Evolutionary conservation across 345 rosid species (phyloP).

Genomic region (Salix dunnii): DNA sequence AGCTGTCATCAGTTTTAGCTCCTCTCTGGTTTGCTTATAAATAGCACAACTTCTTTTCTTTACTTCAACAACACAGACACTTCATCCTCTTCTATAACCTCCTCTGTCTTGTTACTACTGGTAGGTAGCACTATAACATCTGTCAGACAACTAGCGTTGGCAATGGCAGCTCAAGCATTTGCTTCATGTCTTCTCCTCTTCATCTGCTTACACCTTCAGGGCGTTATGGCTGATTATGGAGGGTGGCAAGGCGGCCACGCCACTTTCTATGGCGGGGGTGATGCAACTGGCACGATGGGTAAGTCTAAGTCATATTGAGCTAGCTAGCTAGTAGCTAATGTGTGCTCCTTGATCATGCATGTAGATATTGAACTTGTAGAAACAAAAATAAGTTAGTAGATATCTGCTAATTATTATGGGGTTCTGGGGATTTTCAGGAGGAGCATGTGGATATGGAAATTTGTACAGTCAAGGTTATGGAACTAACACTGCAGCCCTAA

Average conservation of each 20-base stretch:
- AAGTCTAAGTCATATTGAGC: not conserved
- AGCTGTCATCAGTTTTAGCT: constrained; percentile 1
- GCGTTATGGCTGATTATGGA: constrained; percentile 25
- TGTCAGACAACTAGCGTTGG: not conserved
- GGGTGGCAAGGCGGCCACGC: constrained; percentile 46
- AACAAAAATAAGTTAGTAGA: too few species aligned
- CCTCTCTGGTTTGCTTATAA: constrained; percentile 19
- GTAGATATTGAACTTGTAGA: too few species aligned
- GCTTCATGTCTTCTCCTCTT: constrained; percentile 8
- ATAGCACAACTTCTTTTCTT: not conserved
- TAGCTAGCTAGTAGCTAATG: too few species aligned
- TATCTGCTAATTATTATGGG: not conserved
- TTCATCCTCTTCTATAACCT: not conserved
- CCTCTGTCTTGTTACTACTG: not conserved
- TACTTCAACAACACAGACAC: not conserved
- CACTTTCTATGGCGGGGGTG: constrained; percentile 48
- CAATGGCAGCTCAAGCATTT: constrained; percentile 25
- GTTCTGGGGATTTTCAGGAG: constrained; percentile 7
- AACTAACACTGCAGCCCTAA: constrained; percentile 25
- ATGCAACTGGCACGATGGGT: constrained; percentile 52
- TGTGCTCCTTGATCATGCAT: too few species aligned
- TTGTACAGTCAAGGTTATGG: constrained; percentile 28
- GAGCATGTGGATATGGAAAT: constrained; percentile 29
- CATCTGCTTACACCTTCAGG: constrained; percentile 8
- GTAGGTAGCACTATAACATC: not conserved